These are phyloP conservation scores for Colletotrichum lini DNA, from an alignment of 2,329 filamentous ascomycete genomes.

Conservation along the genomic window DNA sequence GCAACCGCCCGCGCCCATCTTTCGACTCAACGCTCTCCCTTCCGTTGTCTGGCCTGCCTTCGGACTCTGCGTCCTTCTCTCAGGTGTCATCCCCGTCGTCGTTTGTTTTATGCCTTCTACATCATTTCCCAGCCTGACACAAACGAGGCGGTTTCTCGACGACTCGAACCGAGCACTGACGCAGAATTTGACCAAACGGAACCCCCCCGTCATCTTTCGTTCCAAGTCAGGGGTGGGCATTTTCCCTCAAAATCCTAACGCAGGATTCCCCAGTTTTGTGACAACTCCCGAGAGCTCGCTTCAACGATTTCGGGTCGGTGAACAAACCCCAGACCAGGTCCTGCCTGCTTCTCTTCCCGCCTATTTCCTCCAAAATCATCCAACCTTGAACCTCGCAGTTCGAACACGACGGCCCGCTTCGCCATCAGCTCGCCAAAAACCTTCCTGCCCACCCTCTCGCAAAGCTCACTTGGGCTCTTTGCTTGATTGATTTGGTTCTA, in stretches of 20 bases:
- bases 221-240: conserved; percentile 24
- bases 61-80: too few relatives aligned
- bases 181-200: conserved; percentile 15
- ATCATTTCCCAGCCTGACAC: background rate
- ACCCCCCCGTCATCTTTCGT: conserved; percentile 9
- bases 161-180: background rate
- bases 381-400: conserved; percentile 11
- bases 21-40: conserved; percentile 16
- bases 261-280: conserved; percentile 22
- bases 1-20: conserved; percentile 31
- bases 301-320: conserved; percentile 34
- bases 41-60: background rate
- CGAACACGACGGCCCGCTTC: conserved; percentile 32
- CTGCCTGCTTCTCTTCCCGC: conserved; percentile 35
- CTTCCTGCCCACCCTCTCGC: conserved; percentile 19
- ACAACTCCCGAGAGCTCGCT: conserved; percentile 31
- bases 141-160: background rate
- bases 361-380: conserved; percentile 32
- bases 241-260: conserved; percentile 17
- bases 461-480: background rate
- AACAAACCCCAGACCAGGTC: conserved; percentile 34
- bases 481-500: background rate
- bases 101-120: conserved; percentile 1
- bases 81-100: background rate
- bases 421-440: conserved; percentile 8